Base-by-base conservation (phyloP, 768 basidiomycete species). In the Daedaleopsis nitida region DNA sequence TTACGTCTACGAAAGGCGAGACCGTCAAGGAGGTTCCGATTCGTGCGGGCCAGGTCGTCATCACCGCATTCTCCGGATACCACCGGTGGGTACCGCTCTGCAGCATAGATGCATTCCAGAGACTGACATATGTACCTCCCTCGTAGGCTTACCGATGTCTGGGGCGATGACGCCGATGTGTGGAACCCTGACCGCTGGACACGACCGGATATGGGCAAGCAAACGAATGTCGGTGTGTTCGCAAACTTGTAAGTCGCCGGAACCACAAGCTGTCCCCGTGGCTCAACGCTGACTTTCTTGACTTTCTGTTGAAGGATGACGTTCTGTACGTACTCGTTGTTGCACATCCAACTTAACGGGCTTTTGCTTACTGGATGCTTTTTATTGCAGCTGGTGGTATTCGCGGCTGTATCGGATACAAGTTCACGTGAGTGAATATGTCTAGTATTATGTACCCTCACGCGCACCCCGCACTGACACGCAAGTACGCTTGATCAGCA, bases 341-440 rank as follows among this genome's bases (percentile, higher is more conserved):
- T 21, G 35, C 10, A 3, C 39, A 2, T 57, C 1, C 8, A 11
- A n/a, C 42, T 43, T 13, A 11, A 43, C 3, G 4, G 4, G 14
- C 5, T 4, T 23, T 37, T 27, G 27, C 50, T 51, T 11, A 53
- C 45, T 47, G 38, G 27, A 32, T 32, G 27, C 27, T 23, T n/a
- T 1, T 21, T 13, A 17, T 6, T 23, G 4, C 43, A 65, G 64
- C 60, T 38, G 60, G 57, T 5, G 64, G 64, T 8, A 23, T 50
- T 7, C 64, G 58, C 21, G 60, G 51, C 4, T 65, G 64, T 55
- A 62, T 65, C n/a, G 64, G 64, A 16, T 65, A 57, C 60, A 60
- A 60, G 14, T 65, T 65, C 51, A 52, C 64, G 64, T 65, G 32
- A 16, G 64, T 52, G n/a, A n/a, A n/a, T n/a, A n/a, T n/a, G n/a